Percentiles rank a stretch among this genome's conserved stretches.
Evolutionary conservation across 257 asterid genomes (phyloP).

Genomic region (Fraxinus quadrangulata): DNA sequence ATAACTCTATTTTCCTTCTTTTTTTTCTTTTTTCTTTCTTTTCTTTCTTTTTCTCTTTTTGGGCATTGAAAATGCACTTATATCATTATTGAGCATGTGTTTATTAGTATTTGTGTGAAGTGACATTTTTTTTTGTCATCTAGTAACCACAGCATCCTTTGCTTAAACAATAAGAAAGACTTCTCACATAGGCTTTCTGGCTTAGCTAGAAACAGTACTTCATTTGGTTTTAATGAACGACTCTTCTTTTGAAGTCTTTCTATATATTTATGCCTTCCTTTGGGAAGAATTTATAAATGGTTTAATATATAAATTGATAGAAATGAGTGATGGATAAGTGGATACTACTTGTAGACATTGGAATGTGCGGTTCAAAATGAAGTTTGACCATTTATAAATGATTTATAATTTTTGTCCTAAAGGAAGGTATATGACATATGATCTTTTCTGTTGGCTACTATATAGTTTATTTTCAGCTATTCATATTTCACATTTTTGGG

Average conservation of each 20-base stretch:
- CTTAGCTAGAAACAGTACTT: neutral
- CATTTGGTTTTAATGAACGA: conserved; percentile 4
- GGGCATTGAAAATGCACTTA: neutral
- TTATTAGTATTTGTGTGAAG: neutral
- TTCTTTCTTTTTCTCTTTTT: no score
- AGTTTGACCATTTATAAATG: no score
- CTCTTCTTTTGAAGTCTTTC: neutral
- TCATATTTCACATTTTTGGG: neutral
- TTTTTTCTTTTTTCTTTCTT: neutral
- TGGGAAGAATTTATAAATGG: no score
- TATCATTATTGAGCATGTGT: neutral
- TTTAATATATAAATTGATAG: no score
- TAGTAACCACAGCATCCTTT: neutral
- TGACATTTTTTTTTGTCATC: neutral
- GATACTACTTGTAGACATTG: no score
- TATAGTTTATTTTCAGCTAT: conserved; percentile 3
- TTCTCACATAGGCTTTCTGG: neutral
- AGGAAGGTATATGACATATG: neutral
- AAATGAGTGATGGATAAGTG: no score
- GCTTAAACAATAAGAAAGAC: neutral
- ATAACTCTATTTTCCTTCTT: neutral
- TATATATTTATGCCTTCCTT: neutral
- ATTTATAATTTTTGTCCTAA: no score
- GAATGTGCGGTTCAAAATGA: no score
- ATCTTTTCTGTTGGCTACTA: neutral